Base-by-base conservation (phyloP, 2,329 filamentous ascomycete genomes). In the Ophioceras dolichostomum region DNA sequence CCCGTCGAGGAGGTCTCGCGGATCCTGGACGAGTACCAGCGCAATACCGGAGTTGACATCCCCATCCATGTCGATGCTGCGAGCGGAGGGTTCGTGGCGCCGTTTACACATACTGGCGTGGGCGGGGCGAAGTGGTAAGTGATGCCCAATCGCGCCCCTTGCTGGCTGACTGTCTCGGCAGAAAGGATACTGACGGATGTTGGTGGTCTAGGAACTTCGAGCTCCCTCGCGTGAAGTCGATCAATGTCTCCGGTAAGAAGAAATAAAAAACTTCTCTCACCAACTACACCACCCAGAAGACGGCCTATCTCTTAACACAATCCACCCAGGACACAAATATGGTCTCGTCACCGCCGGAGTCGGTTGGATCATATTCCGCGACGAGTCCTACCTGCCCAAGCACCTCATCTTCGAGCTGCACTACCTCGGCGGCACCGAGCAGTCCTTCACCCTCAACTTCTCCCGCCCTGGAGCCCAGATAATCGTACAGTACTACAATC, bases 391-490 rank as follows among this genome's bases (percentile, higher is more conserved):
- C 45, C 65, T 84, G 5, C 79, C 80, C 5, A 70, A 79, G 48
- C 68, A 83, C 41, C 62, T 84, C 5, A 67, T 83, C 43, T 84
- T 84, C 52, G 74, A 83, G 52, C 64, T 84, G 14, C 74, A 67
- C 39, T 84, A 84, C 48, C 68, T 84, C 0, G 79, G 79, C 27
- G 76, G 78, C n/a, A 79, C 75, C 0, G 77, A 83, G 47, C 69
- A 80, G 49, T 76, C 73, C 2, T 84, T 75, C 55, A 83, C 78
- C 0, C 64, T 84, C 16, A 84, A 83, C 57, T 84, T 84, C 59
- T 82, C 76, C 1, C 70, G 79, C 1, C 78, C 79, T 0, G 79
- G 78, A 3, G 73, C 75, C 0, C 79, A 83, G 43, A 64, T 84
- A 39, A 75, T 83, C 42, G 77, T 68, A 0, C 80, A 84, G 50